These are phyloP conservation scores for Plasmodium gonderi DNA, from an alignment of 169 alveolate genomes.

Conservation along the genomic window DNA sequence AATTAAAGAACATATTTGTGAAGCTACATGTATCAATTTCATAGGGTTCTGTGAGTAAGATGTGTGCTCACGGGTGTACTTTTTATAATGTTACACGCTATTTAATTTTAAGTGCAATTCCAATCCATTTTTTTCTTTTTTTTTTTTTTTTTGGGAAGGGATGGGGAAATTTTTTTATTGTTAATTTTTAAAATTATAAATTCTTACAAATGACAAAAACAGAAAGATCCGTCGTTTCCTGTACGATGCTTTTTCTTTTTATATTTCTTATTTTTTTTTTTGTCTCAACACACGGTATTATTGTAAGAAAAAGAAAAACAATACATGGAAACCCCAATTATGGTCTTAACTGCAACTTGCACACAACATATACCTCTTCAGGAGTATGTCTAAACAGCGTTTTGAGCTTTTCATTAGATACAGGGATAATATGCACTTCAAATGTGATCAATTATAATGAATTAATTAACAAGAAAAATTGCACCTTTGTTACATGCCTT, in stretches of 20 bases:
- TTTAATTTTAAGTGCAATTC: neutral
- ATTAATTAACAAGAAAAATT: neutral
- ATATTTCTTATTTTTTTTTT: neutral
- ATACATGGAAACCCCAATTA: neutral
- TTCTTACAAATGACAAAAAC: neutral
- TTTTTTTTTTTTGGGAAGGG: neutral
- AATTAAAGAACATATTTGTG: conserved; percentile 7
- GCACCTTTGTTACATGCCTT: neutral
- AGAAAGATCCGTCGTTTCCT: neutral
- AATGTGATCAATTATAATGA: neutral
- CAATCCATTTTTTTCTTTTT: neutral
- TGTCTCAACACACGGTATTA: neutral
- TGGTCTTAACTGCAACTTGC: neutral
- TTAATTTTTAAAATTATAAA: neutral
- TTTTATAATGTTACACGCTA: neutral
- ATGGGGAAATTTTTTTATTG: neutral
- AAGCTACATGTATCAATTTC: neutral
- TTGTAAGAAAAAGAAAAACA: neutral
- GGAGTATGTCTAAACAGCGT: neutral
- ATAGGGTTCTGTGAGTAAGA: neutral
- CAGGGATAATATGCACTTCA: neutral
- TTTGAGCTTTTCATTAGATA: neutral
- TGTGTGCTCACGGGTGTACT: neutral
- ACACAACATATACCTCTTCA: neutral
- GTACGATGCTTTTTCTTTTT: conserved; percentile 4